These are phyloP conservation scores for Olyra latifolia DNA, from an alignment of 176 grass and related monocot genomes.

Conservation along the genomic window DNA sequence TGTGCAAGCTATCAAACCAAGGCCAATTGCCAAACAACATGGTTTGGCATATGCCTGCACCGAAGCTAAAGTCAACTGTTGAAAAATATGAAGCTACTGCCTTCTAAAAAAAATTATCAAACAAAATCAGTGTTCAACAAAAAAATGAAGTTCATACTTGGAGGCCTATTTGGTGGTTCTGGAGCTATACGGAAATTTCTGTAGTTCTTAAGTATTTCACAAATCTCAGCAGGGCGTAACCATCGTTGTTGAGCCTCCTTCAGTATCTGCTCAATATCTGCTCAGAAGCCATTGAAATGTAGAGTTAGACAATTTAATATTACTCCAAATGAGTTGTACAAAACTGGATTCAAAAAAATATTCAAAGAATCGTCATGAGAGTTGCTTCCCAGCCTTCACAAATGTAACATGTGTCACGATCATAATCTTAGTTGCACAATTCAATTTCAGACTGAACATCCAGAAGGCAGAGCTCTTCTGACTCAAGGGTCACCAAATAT, in stretches of 20 bases:
- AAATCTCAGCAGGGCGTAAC: slow-evolving; percentile 93
- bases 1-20: not conserved
- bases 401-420: slow-evolving; percentile 9
- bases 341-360: not conserved
- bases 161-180: slow-evolving; percentile 84
- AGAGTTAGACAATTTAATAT: slow-evolving; percentile 29
- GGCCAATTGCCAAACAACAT: not conserved
- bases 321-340: not conserved
- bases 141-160: slow-evolving; percentile 56
- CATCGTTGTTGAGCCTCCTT: slow-evolving; percentile 82
- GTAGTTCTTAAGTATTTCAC: slow-evolving; percentile 95
- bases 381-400: not conserved
- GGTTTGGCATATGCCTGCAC: not conserved
- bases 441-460: not conserved
- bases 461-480: not conserved
- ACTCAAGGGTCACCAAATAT: not conserved
- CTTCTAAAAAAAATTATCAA: slow-evolving; percentile 3
- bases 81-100: not conserved
- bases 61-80: not conserved
- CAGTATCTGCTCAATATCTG: slow-evolving; percentile 95
- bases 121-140: not conserved
- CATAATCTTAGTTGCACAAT: not conserved
- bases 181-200: slow-evolving; percentile 74
- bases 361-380: not conserved
- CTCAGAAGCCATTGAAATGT: slow-evolving; percentile 9